Evolutionary conservation across 1,284 basidiomycete species (phyloP), one percentile per base, ranked within the genome.

Genomic region (Anthracocystis panici-leucophaei): DNA sequence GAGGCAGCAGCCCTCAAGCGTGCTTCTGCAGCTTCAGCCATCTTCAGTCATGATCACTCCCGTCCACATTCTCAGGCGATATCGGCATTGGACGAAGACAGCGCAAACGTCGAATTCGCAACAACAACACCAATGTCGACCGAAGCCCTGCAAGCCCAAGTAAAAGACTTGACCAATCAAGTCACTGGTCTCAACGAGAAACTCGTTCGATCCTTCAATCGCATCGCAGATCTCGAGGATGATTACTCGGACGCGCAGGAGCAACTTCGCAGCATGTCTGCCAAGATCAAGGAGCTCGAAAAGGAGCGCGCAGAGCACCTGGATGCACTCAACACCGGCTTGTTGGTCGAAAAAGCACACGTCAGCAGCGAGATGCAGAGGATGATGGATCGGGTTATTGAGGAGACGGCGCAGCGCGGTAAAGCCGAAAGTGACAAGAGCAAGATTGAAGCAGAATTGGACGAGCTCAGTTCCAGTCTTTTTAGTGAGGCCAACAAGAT

Each of bases 221-320:
- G 93, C 50, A 91, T 96, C 45, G 94, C 94, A 12, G 92, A 94
- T 87, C 89, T 99, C 62, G 96, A 99, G 86, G 96, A 98, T 84
- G 90, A 93, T 71, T 86, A 97, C 16, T 92, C 94, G 78, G 88
- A 91, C 44, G 79, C 83, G 12, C 92, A 93, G 81, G 88, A 94
- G 1, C 89, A 91, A 4, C 91, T 92, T 10, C 87, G 95, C 61
- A 58, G 45, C 41, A 69, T 77, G 57, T 75, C 80, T 38, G 59
- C 69, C 18, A 72, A 67, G 57, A 78, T 83, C 59, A 75, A 77
- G 90, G 48, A 91, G 91, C 77, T 89, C 80, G 86, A 88, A 86
- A 83, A 87, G 81, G 83, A 88, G 86, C 86, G 88, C 79, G 65
- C 87, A 48, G 75, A 82, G 60, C 86, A 86, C 67, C 69, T 86